Evolutionary conservation across 352 stramenopile species (phyloP).

Genomic region (Globisporangium alternatum): DNA sequence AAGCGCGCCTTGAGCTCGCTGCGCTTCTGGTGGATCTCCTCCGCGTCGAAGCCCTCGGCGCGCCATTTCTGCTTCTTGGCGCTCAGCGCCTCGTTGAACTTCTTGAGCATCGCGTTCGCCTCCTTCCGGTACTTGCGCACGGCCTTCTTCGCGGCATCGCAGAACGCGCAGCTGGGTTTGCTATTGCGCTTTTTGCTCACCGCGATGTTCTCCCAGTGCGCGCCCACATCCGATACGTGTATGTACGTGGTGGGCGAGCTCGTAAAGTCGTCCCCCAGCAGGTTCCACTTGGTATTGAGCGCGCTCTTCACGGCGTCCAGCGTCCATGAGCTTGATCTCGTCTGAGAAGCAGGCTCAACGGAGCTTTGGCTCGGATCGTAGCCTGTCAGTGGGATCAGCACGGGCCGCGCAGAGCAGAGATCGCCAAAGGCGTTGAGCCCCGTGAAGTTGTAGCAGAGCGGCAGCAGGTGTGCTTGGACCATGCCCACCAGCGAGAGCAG

Average conservation of each 20-base stretch:
- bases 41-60: conserved; percentile 34
- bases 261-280: conserved; percentile 38
- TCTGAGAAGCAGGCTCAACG: neutral
- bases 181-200: conserved; percentile 17
- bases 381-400: conserved; percentile 24
- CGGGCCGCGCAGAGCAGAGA: conserved; percentile 26
- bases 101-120: conserved; percentile 32
- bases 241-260: conserved; percentile 25
- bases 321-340: conserved; percentile 23
- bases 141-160: conserved; percentile 28
- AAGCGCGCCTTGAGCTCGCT: conserved; percentile 46
- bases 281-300: conserved; percentile 25
- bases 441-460: conserved; percentile 27
- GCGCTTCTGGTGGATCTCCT: conserved; percentile 48
- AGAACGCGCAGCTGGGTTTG: conserved; percentile 34
- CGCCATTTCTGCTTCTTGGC: conserved; percentile 33
- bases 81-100: conserved; percentile 40
- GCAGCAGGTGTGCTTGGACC: conserved; percentile 21
- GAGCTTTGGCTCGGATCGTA: conserved; percentile 9
- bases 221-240: conserved; percentile 47
- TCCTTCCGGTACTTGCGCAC: conserved; percentile 41
- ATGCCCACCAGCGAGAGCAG: conserved; percentile 29
- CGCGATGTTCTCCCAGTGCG: conserved; percentile 48
- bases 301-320: conserved; percentile 23
- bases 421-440: conserved; percentile 32